Percentiles rank a stretch among this genome's conserved stretches.
Conservation (phyloP, 2,329 filamentous ascomycete genomes). For the Immersiporthe knoxdaviesiana region DNA sequence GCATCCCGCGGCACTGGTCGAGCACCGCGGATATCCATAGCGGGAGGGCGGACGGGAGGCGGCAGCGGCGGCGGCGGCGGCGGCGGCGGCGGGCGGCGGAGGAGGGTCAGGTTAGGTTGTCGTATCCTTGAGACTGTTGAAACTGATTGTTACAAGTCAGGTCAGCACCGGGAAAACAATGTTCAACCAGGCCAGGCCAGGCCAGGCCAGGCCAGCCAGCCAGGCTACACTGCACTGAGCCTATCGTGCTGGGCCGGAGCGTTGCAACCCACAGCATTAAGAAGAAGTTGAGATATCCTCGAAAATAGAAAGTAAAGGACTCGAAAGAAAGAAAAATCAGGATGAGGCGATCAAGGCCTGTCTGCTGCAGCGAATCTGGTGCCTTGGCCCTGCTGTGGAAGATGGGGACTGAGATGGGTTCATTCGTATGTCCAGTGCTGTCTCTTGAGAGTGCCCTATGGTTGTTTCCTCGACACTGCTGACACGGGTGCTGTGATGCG, state of each 20-base stretch:
- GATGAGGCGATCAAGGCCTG: neutral
- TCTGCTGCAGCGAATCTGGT: slow-evolving; percentile 1
- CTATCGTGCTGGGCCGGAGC: neutral
- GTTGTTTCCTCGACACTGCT: neutral
- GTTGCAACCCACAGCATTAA: slow-evolving; percentile 9
- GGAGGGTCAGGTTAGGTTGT: neutral
- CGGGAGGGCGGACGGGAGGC: neutral
- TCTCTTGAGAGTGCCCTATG: neutral
- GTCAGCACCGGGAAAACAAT: slow-evolving; percentile 11
- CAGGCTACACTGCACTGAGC: neutral
- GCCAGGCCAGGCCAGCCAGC: neutral
- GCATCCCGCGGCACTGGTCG: slow-evolving; percentile 21
- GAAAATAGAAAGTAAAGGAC: neutral
- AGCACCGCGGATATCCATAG: slow-evolving; percentile 29
- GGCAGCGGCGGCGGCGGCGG: neutral
- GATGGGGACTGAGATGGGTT: neutral
- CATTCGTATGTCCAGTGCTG: neutral
- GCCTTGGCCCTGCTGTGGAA: neutral
- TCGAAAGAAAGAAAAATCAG: neutral
- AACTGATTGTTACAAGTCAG: slow-evolving; percentile 5
- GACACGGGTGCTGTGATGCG: neutral
- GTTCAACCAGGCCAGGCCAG: neutral
- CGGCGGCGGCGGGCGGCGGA: neutral
- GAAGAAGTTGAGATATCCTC: slow-evolving; percentile 3
- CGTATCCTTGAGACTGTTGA: neutral